A percentile compares a stretch with the other conserved stretches of the same genome.
Evolutionary conservation across 768 basidiomycete species (phyloP).

Genomic region (Leccinellum luteum): DNA sequence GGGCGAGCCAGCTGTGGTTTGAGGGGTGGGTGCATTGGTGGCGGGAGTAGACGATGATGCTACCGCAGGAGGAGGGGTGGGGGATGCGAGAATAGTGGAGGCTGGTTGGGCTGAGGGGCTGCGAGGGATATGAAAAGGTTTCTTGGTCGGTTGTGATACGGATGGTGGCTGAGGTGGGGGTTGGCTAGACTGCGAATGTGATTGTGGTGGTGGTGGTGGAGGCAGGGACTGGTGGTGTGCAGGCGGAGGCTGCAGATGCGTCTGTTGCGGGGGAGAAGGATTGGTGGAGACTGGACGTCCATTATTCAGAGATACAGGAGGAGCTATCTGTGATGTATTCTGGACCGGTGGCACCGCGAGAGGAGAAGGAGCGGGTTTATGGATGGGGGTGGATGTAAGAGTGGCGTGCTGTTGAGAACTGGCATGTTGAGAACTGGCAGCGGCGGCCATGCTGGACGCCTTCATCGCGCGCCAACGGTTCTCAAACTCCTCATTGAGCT

Average conservation of each 20-base stretch:
- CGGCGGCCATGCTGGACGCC: conserved; percentile 4
- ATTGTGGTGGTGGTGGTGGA: conserved; percentile 1
- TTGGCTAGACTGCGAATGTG: conserved; percentile 10
- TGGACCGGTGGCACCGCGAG: conserved; percentile 17
- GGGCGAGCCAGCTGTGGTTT: conserved; percentile 50
- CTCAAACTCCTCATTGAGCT: conserved; percentile 41
- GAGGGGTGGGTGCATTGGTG: conserved; percentile 40
- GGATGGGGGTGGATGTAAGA: not conserved
- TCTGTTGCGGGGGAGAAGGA: conserved; percentile 17
- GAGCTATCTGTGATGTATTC: conserved; percentile 17
- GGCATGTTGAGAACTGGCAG: conserved; percentile 5
- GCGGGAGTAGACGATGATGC: conserved; percentile 51
- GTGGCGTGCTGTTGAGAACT: conserved; percentile 5
- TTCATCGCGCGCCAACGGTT: conserved; percentile 28
- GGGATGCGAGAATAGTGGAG: conserved; percentile 18
- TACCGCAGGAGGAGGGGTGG: conserved; percentile 46
- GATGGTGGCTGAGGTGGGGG: conserved; percentile 9
- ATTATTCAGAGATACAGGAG: conserved; percentile 23
- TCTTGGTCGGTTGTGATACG: conserved; percentile 16
- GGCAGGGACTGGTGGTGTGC: conserved; percentile 8
- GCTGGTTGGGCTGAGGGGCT: conserved; percentile 23
- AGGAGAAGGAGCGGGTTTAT: conserved; percentile 6
- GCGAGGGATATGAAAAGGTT: conserved; percentile 15
- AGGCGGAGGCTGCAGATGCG: conserved; percentile 3
- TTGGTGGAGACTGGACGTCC: conserved; percentile 33